Base-by-base conservation (phyloP, 768 basidiomycete genomes). In the Pleurotus djamor region DNA sequence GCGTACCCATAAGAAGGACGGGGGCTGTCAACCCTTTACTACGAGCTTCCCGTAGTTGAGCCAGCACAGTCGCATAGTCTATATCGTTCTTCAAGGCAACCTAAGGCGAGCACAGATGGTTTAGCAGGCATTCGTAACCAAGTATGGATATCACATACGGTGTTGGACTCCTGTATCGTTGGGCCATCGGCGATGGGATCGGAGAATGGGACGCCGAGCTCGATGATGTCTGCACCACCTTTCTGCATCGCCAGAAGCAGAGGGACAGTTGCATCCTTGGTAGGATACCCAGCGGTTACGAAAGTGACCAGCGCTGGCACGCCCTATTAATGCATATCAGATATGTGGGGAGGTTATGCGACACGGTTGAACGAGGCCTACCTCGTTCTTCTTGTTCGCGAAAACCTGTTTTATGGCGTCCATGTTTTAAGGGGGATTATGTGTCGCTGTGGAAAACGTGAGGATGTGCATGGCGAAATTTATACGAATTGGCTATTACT, bases 181-280 rank as follows among this genome's bases (percentile, higher is more conserved):
- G 92, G 92, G 0, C 96, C 96, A 74, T 99, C 96, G 2, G 94
- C 96, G 65, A 94, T 92, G 16, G 96, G 96, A 76, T 98, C 96
- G 57, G 92, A 96, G 78, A 96, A 98, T 0, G 96, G 94, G 33
- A 98, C 83, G 14, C 96, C 96, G 14, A 99, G 82, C 72, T 99
- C 96, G 61, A 98, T 95, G 60, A 98, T 84, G 71, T 98, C 95
- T 48, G 93, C 85, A 5, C 96, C 96, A 56, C 96, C 96, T 48
- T 84, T 83, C 72, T 98, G 90, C 87, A 99, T 92, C 28, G 92
- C 91, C 37, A 98, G 83, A 78, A 98, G 72, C 60, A 94, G 81
- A 1, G 92, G 87, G 9, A 96, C 92, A 0, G 96, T 98, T 59
- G 90, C 89, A 68, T 86, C 78, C 57, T 74, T 71, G 6, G 77